Evolutionary conservation across 208 protist genomes (phyloP).

Genomic region (Trichomonas vaginalis): DNA sequence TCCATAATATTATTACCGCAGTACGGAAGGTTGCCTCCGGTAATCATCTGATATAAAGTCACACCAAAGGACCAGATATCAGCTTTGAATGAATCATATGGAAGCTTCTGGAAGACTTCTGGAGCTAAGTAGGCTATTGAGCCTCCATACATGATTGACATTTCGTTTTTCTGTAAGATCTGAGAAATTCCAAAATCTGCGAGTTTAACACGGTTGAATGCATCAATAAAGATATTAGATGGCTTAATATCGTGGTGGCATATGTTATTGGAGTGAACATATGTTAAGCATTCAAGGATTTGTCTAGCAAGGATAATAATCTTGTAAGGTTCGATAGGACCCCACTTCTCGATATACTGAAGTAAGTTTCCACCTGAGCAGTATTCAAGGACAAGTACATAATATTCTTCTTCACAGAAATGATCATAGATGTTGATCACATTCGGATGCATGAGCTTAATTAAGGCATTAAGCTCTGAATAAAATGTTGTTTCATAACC

Average conservation of each 20-base stretch:
- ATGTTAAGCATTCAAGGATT: background rate
- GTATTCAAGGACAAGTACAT: background rate
- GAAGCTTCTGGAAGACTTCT: background rate
- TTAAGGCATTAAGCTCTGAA: background rate
- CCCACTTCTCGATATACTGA: background rate
- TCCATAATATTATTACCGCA: constrained; percentile 14
- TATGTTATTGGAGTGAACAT: background rate
- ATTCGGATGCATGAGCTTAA: background rate
- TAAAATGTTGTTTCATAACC: background rate
- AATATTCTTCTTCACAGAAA: background rate
- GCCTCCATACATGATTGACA: background rate
- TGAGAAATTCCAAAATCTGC: background rate
- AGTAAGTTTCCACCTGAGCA: background rate
- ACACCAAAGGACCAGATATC: background rate
- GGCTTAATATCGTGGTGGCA: background rate
- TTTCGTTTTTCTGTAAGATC: background rate
- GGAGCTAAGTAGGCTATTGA: background rate
- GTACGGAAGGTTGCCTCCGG: constrained; percentile 8
- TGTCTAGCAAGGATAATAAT: background rate
- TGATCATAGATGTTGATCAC: background rate
- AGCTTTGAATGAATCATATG: background rate
- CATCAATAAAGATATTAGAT: background rate
- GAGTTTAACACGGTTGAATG: background rate
- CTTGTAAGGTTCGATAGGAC: background rate
- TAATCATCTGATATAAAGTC: background rate